Conservation (phyloP, 495 filamentous ascomycete species). For the Hyaloscypha bicolor region DNA sequence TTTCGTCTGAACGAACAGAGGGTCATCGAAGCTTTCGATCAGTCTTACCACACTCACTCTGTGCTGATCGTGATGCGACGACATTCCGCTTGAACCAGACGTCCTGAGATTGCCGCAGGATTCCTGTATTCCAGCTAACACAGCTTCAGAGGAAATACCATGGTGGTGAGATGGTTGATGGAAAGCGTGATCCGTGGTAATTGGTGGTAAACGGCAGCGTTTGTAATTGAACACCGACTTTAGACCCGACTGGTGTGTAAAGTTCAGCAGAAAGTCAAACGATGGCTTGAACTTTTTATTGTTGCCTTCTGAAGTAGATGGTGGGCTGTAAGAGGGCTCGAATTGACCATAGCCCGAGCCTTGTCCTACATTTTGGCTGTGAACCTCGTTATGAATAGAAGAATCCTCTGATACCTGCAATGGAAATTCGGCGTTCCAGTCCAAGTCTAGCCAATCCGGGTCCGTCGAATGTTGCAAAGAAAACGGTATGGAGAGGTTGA, state of each 20-base stretch:
- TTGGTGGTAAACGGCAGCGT: constrained; percentile 3
- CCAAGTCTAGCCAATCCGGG: constrained; percentile 7
- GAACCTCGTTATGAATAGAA: not conserved
- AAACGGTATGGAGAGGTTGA: not conserved
- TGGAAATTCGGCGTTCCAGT: constrained; percentile 7
- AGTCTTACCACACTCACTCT: not conserved
- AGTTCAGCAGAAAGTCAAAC: constrained; percentile 14
- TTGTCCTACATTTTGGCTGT: not conserved
- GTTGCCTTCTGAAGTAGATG: not conserved
- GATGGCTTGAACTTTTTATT: not conserved
- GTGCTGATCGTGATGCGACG: not conserved
- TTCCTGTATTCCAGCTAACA: not conserved
- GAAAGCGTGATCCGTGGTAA: not conserved
- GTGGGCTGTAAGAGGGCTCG: not conserved
- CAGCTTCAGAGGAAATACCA: not conserved
- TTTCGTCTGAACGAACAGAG: constrained; percentile 10
- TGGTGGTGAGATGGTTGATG: not conserved
- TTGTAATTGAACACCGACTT: constrained; percentile 9
- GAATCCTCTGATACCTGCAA: not conserved
- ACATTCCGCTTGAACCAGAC: not conserved
- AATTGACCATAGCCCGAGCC: not conserved
- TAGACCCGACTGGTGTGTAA: constrained; percentile 1
- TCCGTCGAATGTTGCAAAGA: not conserved
- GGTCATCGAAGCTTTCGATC: constrained; percentile 7
- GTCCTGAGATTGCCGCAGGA: not conserved